Conservation (phyloP, 306 rosid genomes). For the Abrus precatorius region DNA sequence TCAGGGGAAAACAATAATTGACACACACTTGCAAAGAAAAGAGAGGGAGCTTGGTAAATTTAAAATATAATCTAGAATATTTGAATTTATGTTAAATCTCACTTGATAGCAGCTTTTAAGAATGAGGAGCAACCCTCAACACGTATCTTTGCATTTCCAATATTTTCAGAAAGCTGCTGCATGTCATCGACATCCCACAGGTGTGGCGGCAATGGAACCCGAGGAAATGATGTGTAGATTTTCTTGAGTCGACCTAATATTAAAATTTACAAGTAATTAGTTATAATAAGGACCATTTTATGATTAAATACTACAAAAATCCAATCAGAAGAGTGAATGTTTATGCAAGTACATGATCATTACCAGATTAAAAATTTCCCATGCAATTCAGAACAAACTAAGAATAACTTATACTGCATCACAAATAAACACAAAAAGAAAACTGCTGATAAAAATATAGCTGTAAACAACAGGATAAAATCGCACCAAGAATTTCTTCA, state of each 20-base stretch:
- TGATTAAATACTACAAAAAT: slow-evolving; percentile 22
- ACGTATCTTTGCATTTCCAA: slow-evolving; percentile 84
- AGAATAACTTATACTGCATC: slow-evolving; percentile 24
- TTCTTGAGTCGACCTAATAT: slow-evolving; percentile 73
- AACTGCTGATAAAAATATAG: slow-evolving; percentile 28
- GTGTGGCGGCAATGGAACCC: slow-evolving; percentile 73
- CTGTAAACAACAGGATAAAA: slow-evolving; percentile 45
- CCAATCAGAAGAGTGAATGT: slow-evolving; percentile 38
- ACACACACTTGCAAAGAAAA: slow-evolving; percentile 7
- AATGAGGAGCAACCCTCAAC: slow-evolving; percentile 94
- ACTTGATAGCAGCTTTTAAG: slow-evolving; percentile 92
- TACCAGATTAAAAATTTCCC: slow-evolving; percentile 30
- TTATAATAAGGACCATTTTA: slow-evolving; percentile 40
- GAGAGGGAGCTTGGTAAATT: slow-evolving; percentile 5
- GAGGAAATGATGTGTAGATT: slow-evolving; percentile 79
- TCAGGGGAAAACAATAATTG: background rate
- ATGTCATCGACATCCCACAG: slow-evolving; percentile 81
- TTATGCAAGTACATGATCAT: slow-evolving; percentile 32
- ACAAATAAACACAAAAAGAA: slow-evolving; percentile 7
- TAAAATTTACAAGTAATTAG: slow-evolving; percentile 53
- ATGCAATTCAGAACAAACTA: slow-evolving; percentile 22
- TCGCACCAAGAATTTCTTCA: slow-evolving; percentile 78
- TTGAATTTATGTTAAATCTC: slow-evolving; percentile 40
- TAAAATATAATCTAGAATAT: slow-evolving; percentile 27
- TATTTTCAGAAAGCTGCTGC: slow-evolving; percentile 82